Conservation (phyloP, 2,329 filamentous ascomycete genomes). For the Coniochaeta sp. region DNA sequence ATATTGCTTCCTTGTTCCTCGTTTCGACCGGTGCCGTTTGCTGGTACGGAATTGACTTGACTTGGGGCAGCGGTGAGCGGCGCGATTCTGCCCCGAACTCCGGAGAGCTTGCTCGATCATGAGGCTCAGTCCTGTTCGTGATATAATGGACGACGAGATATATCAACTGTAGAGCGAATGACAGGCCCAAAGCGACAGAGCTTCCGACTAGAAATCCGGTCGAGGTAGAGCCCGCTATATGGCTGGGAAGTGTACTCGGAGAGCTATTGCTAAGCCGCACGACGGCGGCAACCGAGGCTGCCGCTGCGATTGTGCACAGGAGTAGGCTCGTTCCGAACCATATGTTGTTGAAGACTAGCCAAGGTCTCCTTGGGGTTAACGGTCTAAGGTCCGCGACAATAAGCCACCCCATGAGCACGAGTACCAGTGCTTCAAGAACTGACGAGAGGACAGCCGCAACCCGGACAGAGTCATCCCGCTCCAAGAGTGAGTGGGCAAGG, state of each 20-base stretch:
- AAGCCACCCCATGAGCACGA: conserved; percentile 26
- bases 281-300: conserved; percentile 35
- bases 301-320: conserved; percentile 34
- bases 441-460: conserved; percentile 29
- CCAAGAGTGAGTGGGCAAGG: conserved; percentile 25
- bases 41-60: conserved; percentile 47
- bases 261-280: conserved; percentile 28
- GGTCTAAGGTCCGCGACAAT: conserved; percentile 20
- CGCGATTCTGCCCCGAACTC: conserved; percentile 23
- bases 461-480: conserved; percentile 20
- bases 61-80: conserved; percentile 23
- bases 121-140: conserved; percentile 22
- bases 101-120: conserved; percentile 16
- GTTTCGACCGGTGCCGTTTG: conserved; percentile 28
- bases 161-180: conserved; percentile 38
- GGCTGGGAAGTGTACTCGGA: conserved; percentile 16
- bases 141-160: conserved; percentile 40
- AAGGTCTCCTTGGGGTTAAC: conserved; percentile 9
- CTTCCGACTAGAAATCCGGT: conserved; percentile 33
- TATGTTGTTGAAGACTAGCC: conserved; percentile 18
- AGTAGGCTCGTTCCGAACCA: conserved; percentile 31
- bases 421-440: conserved; percentile 25
- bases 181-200: conserved; percentile 35
- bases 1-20: conserved; percentile 22
- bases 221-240: conserved; percentile 23